A percentile compares a stretch with the other conserved stretches of the same genome.
These are phyloP conservation scores for Peronospora destructor DNA, from an alignment of 352 stramenopile genomes.

Conservation along the genomic window DNA sequence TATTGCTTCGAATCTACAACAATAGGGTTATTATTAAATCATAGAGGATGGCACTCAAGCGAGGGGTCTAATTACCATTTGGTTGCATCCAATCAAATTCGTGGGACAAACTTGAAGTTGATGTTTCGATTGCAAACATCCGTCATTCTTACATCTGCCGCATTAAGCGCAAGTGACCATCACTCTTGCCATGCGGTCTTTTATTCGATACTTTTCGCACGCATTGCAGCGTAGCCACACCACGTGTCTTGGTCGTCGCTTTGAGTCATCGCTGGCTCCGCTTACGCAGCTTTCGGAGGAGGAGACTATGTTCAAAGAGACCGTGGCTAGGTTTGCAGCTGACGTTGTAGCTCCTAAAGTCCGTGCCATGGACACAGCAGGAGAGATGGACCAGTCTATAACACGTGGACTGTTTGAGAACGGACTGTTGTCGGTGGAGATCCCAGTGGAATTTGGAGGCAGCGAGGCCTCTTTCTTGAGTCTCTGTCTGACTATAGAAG, in stretches of 20 bases:
- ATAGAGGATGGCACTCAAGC: neutral
- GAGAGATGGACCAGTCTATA: constrained; percentile 87
- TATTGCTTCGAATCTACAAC: neutral
- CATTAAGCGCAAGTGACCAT: constrained; percentile 6
- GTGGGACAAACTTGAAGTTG: constrained; percentile 9
- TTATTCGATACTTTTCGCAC: constrained; percentile 2
- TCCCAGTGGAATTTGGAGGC: constrained; percentile 89
- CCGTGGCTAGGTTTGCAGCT: constrained; percentile 78
- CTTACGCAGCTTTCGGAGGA: constrained; percentile 60
- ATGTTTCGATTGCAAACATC: neutral
- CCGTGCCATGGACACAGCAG: constrained; percentile 88
- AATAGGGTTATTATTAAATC: too few relatives aligned
- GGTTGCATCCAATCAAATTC: constrained; percentile 24
- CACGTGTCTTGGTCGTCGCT: neutral
- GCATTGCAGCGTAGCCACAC: constrained; percentile 1
- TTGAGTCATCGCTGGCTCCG: constrained; percentile 28
- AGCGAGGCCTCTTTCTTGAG: constrained; percentile 92
- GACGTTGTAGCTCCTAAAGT: constrained; percentile 85
- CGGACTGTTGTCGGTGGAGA: constrained; percentile 94
- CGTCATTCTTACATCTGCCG: constrained; percentile 15
- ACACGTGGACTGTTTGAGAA: constrained; percentile 90
- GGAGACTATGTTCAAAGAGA: constrained; percentile 66
- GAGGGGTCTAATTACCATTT: neutral
- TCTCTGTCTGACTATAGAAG: constrained; percentile 93
- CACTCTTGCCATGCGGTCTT: neutral